Base-by-base conservation (phyloP, 495 filamentous ascomycete species). In the Trichodelitschia bisporula region DNA sequence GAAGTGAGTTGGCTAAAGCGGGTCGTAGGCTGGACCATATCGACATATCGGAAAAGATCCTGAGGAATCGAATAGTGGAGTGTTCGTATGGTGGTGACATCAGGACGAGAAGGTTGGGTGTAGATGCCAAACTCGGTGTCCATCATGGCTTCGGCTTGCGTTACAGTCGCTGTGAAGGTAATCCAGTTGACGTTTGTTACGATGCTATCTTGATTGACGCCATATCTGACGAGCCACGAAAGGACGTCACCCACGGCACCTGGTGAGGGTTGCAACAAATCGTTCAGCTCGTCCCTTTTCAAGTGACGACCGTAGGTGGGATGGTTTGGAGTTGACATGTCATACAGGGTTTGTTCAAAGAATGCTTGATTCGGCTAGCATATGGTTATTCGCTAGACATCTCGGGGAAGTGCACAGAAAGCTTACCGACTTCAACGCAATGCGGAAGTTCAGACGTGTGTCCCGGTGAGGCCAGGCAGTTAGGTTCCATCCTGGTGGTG, bases 51-150 rank as follows among this genome's bases (percentile, higher is more conserved):
- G 15, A 43, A 43, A 15, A 78, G 43, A 4, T 56, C 44, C 30
- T 63, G 56, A 0, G 72, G 72, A 3, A 78, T 55, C 8, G 64
- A 68, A 49, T 77, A 76, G 25, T 55, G 40, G n/a, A 62, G 61
- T 3, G 71, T 65, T 8, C 71, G 58, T 18, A 49, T 36, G 14
- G 9, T 15, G 21, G n/a, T 35, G n/a, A 41, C 19, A 9, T 39
- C 32, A 11, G 33, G 16, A 5, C 38, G 37, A n/a, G 39, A 29
- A 5, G 32, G 27, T 24, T 35, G 40, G 15, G 37, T 38, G 35
- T 50, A 52, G 10, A 40, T 36, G 13, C 36, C 39, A 39, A 48
- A 52, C 4, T 34, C 36, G n/a, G 49, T 44, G 31, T 45, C 36
- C 28, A 52, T 33, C 39, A 52, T 40, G 34, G 37, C 36, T 35